Percentiles rank a stretch among this genome's conserved stretches.
Conservation (phyloP, 2,329 filamentous ascomycete genomes). For the Hypoxylon sp. region DNA sequence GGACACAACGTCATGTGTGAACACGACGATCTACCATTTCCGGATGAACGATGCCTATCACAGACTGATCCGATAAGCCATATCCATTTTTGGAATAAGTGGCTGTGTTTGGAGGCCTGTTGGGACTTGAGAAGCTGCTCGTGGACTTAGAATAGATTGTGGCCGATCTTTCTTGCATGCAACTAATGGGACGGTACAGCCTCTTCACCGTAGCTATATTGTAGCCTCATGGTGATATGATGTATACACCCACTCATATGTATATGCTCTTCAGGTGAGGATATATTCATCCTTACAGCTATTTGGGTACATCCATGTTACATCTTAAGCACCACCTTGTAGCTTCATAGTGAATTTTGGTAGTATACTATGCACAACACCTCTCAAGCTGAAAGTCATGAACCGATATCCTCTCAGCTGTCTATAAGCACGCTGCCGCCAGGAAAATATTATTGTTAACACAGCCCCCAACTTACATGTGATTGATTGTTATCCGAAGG, state of each 20-base stretch:
- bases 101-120: conserved; percentile 34
- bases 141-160: conserved; percentile 16
- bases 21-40: conserved; percentile 38
- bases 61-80: conserved; percentile 33
- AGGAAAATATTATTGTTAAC: conserved; percentile 5
- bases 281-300: conserved; percentile 34
- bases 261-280: conserved; percentile 23
- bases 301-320: not conserved
- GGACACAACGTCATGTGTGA: conserved; percentile 43
- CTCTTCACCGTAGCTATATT: conserved; percentile 15
- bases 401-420: conserved; percentile 17
- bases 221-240: conserved; percentile 29
- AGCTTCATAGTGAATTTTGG: conserved; percentile 7
- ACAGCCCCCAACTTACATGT: conserved; percentile 5
- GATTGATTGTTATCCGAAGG: not conserved
- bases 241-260: conserved; percentile 5
- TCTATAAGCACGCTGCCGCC: conserved; percentile 1
- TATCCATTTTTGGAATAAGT: conserved; percentile 41
- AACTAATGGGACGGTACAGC: conserved; percentile 24
- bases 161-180: conserved; percentile 24
- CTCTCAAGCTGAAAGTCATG: conserved; percentile 22
- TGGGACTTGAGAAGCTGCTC: conserved; percentile 15
- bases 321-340: conserved; percentile 23
- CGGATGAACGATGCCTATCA: conserved; percentile 41
- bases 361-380: conserved; percentile 3